These are phyloP conservation scores for Solanum etuberosum DNA, from an alignment of 257 asterid species.

Conservation along the genomic window DNA sequence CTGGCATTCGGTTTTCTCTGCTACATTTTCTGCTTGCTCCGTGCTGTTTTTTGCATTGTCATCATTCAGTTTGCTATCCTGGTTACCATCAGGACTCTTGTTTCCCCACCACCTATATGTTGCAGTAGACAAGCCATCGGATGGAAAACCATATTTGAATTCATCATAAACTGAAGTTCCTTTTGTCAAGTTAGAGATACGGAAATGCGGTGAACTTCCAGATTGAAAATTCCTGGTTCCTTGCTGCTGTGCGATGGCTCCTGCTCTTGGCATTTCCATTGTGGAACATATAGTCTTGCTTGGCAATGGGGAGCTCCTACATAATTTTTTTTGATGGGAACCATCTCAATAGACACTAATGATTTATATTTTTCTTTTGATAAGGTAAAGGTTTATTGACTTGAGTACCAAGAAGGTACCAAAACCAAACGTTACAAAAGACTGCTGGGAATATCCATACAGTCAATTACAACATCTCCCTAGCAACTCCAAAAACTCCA, in stretches of 20 bases:
- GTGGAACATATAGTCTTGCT: conserved; percentile 13
- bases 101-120: conserved; percentile 69
- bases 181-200: conserved; percentile 16
- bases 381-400: background rate
- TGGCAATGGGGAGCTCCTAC: conserved; percentile 28
- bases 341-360: background rate
- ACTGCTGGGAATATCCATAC: background rate
- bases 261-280: conserved; percentile 16
- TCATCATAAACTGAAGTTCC: conserved; percentile 36
- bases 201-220: conserved; percentile 10
- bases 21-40: background rate
- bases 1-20: conserved; percentile 5
- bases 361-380: background rate
- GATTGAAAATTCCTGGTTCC: conserved; percentile 22
- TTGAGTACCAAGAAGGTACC: background rate
- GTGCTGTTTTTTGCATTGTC: background rate
- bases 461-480: background rate
- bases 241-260: conserved; percentile 27
- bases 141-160: conserved; percentile 74
- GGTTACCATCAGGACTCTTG: conserved; percentile 3
- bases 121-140: conserved; percentile 48
- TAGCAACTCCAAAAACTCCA: background rate
- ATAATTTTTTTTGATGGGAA: background rate
- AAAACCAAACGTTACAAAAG: background rate
- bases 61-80: background rate